A percentile compares a stretch with the other conserved stretches of the same genome.
phyloP scores from a whole-genome alignment of 192 early-diverging fungal species.

The Coemansia sp. region DNA sequence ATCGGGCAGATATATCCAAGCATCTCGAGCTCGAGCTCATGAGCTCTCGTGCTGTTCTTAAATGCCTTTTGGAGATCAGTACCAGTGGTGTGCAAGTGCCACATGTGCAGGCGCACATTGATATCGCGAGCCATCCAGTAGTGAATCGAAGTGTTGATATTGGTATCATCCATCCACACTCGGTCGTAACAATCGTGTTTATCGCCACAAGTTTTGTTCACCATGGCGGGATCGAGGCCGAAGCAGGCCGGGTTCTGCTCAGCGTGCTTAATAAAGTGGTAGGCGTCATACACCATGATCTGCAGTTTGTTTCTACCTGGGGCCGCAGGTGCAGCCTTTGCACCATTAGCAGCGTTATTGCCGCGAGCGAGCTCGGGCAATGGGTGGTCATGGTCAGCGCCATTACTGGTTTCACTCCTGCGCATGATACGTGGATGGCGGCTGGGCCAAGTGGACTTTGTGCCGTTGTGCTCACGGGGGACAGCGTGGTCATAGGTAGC shows the following conservation, averaged over 20 bases:
- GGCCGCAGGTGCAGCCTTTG: not conserved
- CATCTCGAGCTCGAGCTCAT: conserved; percentile 48
- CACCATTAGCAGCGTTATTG: not conserved
- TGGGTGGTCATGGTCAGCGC: not conserved
- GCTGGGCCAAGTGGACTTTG: conserved; percentile 1
- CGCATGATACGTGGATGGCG: not conserved
- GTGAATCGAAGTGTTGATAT: conserved; percentile 38
- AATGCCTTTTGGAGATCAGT: conserved; percentile 10
- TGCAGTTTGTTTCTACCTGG: conserved; percentile 19
- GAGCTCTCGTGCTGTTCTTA: conserved; percentile 36
- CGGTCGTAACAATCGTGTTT: conserved; percentile 44
- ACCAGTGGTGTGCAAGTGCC: conserved; percentile 39
- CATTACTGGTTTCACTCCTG: not conserved
- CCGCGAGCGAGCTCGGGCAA: not conserved
- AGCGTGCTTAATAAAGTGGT: conserved; percentile 52
- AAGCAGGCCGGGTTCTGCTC: conserved; percentile 37
- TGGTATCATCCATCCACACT: conserved; percentile 49
- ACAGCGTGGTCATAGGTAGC: conserved; percentile 33
- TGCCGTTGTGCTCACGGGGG: conserved; percentile 51
- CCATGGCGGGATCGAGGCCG: conserved; percentile 21
- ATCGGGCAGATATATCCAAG: conserved; percentile 48
- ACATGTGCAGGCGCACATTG: conserved; percentile 39
- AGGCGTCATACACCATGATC: conserved; percentile 51
- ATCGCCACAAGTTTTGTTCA: conserved; percentile 39
- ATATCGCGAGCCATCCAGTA: conserved; percentile 55